phyloP scores from a whole-genome alignment of 305 asterid species.

The Andrographis paniculata region DNA sequence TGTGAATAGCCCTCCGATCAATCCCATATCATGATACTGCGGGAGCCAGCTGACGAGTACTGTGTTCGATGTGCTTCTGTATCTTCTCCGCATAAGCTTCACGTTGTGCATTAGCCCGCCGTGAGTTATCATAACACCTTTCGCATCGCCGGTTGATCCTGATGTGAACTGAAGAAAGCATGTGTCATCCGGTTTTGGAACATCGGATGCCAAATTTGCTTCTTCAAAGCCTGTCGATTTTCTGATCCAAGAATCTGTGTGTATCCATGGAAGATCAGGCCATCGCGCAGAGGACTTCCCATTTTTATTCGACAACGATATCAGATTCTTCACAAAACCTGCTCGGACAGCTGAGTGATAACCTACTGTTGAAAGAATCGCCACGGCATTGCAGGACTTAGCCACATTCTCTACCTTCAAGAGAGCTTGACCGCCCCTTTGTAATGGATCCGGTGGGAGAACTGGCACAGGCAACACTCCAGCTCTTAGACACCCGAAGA shows the following conservation, averaged over 20 bases:
- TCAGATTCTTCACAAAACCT: conserved; percentile 48
- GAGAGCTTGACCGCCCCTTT: conserved; percentile 82
- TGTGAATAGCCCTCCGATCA: conserved; percentile 82
- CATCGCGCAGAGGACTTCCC: conserved; percentile 40
- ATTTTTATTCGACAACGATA: conserved; percentile 29
- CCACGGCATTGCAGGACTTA: conserved; percentile 59
- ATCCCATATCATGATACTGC: conserved; percentile 84
- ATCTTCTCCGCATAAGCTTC: conserved; percentile 60
- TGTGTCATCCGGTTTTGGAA: conserved; percentile 34
- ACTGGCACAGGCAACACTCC: conserved; percentile 74
- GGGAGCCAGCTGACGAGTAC: conserved; percentile 86
- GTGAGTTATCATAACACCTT: conserved; percentile 80
- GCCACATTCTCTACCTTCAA: conserved; percentile 66
- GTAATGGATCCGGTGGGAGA: conserved; percentile 91
- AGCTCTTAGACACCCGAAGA: conserved; percentile 78
- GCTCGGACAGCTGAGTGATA: conserved; percentile 74
- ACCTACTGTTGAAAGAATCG: conserved; percentile 56
- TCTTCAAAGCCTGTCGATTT: conserved; percentile 27
- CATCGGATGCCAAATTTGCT: conserved; percentile 5
- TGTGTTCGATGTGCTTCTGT: conserved; percentile 69
- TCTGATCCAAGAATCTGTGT: conserved; percentile 64
- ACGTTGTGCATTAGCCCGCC: conserved; percentile 71
- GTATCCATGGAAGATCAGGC: conserved; percentile 84
- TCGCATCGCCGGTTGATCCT: conserved; percentile 85
- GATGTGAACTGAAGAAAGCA: conserved; percentile 81